A percentile compares a stretch with the other conserved stretches of the same genome.
phyloP scores from a whole-genome alignment of 2,329 filamentous ascomycete genomes.

The Pseudopyrenochaeta lycopersici region DNA sequence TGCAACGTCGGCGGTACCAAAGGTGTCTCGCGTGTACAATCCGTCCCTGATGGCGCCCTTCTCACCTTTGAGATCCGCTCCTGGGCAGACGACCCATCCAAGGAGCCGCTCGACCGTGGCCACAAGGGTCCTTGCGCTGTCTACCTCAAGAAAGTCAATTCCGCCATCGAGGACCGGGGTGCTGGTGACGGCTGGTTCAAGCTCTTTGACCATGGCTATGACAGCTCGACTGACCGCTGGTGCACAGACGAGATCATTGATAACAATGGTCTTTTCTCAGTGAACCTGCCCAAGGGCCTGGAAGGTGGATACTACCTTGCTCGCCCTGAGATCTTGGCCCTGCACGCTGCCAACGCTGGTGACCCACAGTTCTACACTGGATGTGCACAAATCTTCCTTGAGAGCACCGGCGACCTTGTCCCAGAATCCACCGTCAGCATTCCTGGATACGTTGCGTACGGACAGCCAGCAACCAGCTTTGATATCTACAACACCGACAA shows the following conservation, averaged over 20 bases:
- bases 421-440: conserved; percentile 68
- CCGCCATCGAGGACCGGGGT: conserved; percentile 61
- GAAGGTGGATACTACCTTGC: conserved; percentile 75
- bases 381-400: conserved; percentile 75
- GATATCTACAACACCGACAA: conserved; percentile 66
- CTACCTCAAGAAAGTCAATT: conserved; percentile 74
- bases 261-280: conserved; percentile 70
- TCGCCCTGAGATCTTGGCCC: conserved; percentile 73
- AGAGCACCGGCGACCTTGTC: conserved; percentile 58
- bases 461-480: conserved; percentile 67
- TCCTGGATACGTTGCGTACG: conserved; percentile 69
- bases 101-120: conserved; percentile 66
- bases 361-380: conserved; percentile 75
- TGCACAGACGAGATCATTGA: conserved; percentile 74
- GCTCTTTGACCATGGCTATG: conserved; percentile 75
- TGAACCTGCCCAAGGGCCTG: conserved; percentile 69
- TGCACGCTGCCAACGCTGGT: conserved; percentile 68
- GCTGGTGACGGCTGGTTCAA: conserved; percentile 79
- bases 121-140: conserved; percentile 76
- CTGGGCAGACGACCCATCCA: conserved; percentile 64
- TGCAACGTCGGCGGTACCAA: conserved; percentile 66
- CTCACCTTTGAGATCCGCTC: conserved; percentile 74
- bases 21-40: conserved; percentile 60
- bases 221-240: conserved; percentile 66
- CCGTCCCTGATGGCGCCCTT: conserved; percentile 60